Evolutionary conservation across 495 filamentous ascomycete species (phyloP).

Genomic region (Sordaria brevicollis): DNA sequence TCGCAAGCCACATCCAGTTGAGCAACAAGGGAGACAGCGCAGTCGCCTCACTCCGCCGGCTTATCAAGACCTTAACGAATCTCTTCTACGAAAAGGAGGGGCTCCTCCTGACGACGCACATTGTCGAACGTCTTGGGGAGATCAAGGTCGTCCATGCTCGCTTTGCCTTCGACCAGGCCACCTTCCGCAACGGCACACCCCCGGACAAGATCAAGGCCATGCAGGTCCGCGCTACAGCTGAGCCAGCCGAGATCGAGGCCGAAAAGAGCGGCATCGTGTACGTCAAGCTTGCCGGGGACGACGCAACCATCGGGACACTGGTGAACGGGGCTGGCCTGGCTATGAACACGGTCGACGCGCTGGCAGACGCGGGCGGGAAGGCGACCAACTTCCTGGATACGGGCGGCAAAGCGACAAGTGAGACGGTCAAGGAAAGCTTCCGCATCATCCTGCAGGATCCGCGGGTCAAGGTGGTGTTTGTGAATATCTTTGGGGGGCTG

Average conservation of each 20-base stretch:
- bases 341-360: slow-evolving; percentile 84
- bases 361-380: slow-evolving; percentile 51
- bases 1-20: slow-evolving; percentile 17
- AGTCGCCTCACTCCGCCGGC: slow-evolving; percentile 27
- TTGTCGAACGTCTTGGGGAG: slow-evolving; percentile 29
- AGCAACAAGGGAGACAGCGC: slow-evolving; percentile 9
- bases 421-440: slow-evolving; percentile 71
- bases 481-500: slow-evolving; percentile 87
- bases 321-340: slow-evolving; percentile 86
- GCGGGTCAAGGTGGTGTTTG: slow-evolving; percentile 65
- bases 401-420: slow-evolving; percentile 80
- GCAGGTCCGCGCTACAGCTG: slow-evolving; percentile 40
- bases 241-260: slow-evolving; percentile 52
- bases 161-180: slow-evolving; percentile 73
- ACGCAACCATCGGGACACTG: slow-evolving; percentile 54
- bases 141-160: slow-evolving; percentile 37
- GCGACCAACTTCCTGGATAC: slow-evolving; percentile 83
- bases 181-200: slow-evolving; percentile 52
- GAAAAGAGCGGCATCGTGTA: slow-evolving; percentile 68
- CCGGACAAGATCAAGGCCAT: slow-evolving; percentile 54
- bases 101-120: slow-evolving; percentile 43
- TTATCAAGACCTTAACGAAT: slow-evolving; percentile 45
- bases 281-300: slow-evolving; percentile 42
- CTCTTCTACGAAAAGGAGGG: slow-evolving; percentile 64
- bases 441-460: slow-evolving; percentile 58